Base-by-base conservation (phyloP, 805 yeast species). In the Barnettozyma siamensis region DNA sequence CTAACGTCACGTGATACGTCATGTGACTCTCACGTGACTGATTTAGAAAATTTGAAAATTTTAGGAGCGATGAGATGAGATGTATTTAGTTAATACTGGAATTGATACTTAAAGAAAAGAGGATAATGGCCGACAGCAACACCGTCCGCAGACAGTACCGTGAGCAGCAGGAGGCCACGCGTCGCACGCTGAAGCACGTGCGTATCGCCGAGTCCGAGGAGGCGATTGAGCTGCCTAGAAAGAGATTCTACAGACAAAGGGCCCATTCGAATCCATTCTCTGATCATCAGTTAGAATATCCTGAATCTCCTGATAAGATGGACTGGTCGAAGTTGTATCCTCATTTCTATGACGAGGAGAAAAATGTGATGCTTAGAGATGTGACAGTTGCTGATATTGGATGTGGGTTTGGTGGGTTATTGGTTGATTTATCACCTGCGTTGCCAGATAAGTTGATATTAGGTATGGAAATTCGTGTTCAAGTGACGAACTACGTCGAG, bases 191-290 rank as follows among this genome's bases (percentile, higher is more conserved):
- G 39, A 74, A 73, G 47, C 68, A 67, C 50, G 78, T 69, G 7
- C 63, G 64, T 36, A 68, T 73, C 37, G 70, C 64, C 44, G 71
- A 64, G 30, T 54, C 59, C 17, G 47, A 50, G 28, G 41, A 42
- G 5, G 52, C 51, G 23, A 48, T 63, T 16, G 79, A 80, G 44
- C 67, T 88, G 38, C 97, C 96, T 38, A 75, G 80, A 57, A 84
- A 93, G 61, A 75, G 93, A 53, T 93, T 75, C 59, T 93, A 93
- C 62, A 76, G 99, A 60, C 99, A 93, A 65, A 70, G 99, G 64
- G 99, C 99, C 1, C 99, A 93, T 59, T 88, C 97, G 2, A 93
- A 93, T 58, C 98, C 98, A 18, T 93, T 93, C 56, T 85, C 96
- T 16, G 99, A 93, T 64, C 99, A 93, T 62, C 77, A 82, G 53